These are phyloP conservation scores for Coniophora puteana DNA, from an alignment of 1,284 basidiomycete species.

Conservation along the genomic window DNA sequence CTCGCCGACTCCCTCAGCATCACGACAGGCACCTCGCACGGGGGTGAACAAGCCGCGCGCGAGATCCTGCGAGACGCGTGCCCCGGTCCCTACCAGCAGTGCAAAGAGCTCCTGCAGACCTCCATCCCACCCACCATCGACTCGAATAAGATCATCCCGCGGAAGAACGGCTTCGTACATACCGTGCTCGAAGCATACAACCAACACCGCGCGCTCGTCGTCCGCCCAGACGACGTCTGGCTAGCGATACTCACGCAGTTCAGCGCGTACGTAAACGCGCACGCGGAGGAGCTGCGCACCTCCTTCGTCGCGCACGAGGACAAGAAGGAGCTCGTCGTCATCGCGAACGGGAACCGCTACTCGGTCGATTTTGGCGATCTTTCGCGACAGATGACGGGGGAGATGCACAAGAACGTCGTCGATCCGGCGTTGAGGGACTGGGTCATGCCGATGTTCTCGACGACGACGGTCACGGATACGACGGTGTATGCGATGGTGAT, in stretches of 20 bases:
- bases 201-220: constrained; percentile 22
- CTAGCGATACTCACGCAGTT: constrained; percentile 32
- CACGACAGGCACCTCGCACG: too few species aligned
- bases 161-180: constrained; percentile 22
- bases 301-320: constrained; percentile 35
- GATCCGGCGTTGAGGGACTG: constrained; percentile 30
- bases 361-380: constrained; percentile 19
- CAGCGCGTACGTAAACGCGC: constrained; percentile 34
- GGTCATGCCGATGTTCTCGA: constrained; percentile 37
- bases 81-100: background rate
- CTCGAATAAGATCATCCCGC: constrained; percentile 2
- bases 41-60: too few species aligned
- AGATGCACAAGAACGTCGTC: constrained; percentile 26
- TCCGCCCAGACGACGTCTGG: constrained; percentile 33
- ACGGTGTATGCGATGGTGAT: constrained; percentile 33
- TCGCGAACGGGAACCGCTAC: constrained; percentile 16
- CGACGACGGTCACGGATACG: constrained; percentile 34
- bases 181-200: constrained; percentile 26
- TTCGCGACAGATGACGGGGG: constrained; percentile 24
- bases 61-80: background rate
- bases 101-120: constrained; percentile 2
- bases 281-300: constrained; percentile 31
- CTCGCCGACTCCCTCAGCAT: too few species aligned
- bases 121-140: background rate
- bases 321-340: constrained; percentile 25